Base-by-base conservation (phyloP, 2,329 filamentous ascomycete species). In the Mariannaea sp. region DNA sequence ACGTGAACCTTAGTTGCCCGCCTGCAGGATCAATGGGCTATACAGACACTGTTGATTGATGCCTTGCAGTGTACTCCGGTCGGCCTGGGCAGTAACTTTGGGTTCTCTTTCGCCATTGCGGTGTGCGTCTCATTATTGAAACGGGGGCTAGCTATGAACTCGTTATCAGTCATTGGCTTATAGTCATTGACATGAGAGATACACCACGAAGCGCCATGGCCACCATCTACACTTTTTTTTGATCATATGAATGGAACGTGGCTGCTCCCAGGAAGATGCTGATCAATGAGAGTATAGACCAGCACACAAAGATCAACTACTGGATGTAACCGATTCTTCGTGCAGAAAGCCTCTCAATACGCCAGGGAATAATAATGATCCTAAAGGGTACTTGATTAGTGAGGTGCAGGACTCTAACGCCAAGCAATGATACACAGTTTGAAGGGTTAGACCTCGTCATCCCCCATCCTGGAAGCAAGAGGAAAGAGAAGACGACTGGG, bases 21-120 rank as follows among this genome's bases (percentile, higher is more conserved):
- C 32, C 49, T 51, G 49, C 43, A 54, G 30, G 39, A 39, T 39
- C 36, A 35, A 35, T 35, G 32, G 32, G n/a, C n/a, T n/a, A n/a
- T n/a, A n/a, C n/a, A n/a, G n/a, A n/a, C 32, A 13, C 38, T 43
- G 50, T 53, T n/a, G n/a, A 45, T 54, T 49, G 51, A 54, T 54
- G 45, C 51, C 51, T 48, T 54, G 51, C 51, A 54, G 51, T 45
- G 33, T 39, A n/a, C n/a, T 40, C 36, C 44, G 19, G 29, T 10
- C 43, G 30, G 42, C 27, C 35, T 36, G 42, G 50, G 27, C 45
- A 33, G 45, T 26, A 13, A 36, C 27, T 48, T 32, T 22, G 26
- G 16, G 20, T 35, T n/a, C 19, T 38, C 22, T n/a, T n/a, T 42
- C 24, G 27, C 30, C 33, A 20, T 48, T n/a, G 35, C 16, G 16